Conservation (phyloP, 2,329 filamentous ascomycete genomes). For the Stachybotrys elegans region DNA sequence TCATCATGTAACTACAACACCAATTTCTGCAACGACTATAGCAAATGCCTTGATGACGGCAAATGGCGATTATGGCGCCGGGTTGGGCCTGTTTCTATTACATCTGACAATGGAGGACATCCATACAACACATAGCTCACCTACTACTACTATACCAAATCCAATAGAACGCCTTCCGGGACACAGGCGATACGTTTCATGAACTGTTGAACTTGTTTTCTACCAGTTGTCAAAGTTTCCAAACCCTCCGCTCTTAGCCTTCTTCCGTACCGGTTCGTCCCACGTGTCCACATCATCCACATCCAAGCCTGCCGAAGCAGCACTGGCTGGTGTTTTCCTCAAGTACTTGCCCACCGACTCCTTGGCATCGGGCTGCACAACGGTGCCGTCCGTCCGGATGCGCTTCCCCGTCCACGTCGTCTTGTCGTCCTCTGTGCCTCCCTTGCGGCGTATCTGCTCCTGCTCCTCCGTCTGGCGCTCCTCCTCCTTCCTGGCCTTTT, state of each 20-base stretch:
- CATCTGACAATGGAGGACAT: no score
- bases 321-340: slow-evolving; percentile 44
- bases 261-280: slow-evolving; percentile 74
- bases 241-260: slow-evolving; percentile 72
- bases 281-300: slow-evolving; percentile 60
- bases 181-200: no score
- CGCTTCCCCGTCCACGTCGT: slow-evolving; percentile 96
- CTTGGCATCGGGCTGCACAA: slow-evolving; percentile 37
- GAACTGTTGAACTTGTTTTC: no score
- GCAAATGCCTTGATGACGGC: no score
- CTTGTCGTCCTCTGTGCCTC: slow-evolving; percentile 79
- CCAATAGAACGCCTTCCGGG: no score
- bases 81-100: no score
- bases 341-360: slow-evolving; percentile 75
- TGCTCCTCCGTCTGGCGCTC: slow-evolving; percentile 54
- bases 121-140: no score
- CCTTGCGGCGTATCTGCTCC: slow-evolving; percentile 57
- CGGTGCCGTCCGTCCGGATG: slow-evolving; percentile 62
- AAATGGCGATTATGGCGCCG: no score
- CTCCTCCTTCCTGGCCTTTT: slow-evolving; percentile 64
- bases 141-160: no score
- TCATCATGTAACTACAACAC: no score
- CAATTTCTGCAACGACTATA: no score
- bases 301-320: slow-evolving; percentile 52
- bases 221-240: slow-evolving; percentile 96